A percentile compares a stretch with the other conserved stretches of the same genome.
Conservation (phyloP, 306 rosid genomes). For the Inga oerstediana region DNA sequence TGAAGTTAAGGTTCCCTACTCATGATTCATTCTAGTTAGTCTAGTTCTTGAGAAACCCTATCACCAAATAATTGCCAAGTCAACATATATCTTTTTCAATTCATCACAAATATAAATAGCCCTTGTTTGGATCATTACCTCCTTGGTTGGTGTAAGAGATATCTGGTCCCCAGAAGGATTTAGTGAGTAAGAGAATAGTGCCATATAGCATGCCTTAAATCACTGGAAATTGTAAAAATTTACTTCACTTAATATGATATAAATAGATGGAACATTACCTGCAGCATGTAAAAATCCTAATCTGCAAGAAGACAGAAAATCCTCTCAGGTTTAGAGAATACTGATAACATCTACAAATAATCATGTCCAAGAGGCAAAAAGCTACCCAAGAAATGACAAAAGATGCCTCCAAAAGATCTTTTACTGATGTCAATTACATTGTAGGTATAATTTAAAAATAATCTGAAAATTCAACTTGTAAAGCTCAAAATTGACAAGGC, state of each 20-base stretch:
- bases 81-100: not conserved
- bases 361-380: not conserved
- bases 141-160: too few relatives aligned
- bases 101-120: not conserved
- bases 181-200: too few relatives aligned
- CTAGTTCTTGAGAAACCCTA: conserved; percentile 14
- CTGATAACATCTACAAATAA: not conserved
- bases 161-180: too few relatives aligned
- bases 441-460: not conserved
- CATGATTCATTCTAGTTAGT: conserved; percentile 31
- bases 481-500: not conserved
- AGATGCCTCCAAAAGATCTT: not conserved
- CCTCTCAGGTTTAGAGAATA: not conserved
- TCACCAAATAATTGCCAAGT: conserved; percentile 4
- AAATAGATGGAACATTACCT: not conserved
- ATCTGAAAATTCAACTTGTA: not conserved
- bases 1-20: conserved; percentile 80
- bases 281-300: not conserved
- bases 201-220: not conserved
- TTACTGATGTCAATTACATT: not conserved
- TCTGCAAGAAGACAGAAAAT: not conserved
- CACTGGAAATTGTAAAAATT: not conserved
- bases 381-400: not conserved
- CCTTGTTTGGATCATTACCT: conserved; percentile 19
- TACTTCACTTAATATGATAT: not conserved